Percentiles rank a stretch among this genome's conserved stretches.
phyloP scores from a whole-genome alignment of 768 basidiomycete species.

The Rubroboletus satanas region DNA sequence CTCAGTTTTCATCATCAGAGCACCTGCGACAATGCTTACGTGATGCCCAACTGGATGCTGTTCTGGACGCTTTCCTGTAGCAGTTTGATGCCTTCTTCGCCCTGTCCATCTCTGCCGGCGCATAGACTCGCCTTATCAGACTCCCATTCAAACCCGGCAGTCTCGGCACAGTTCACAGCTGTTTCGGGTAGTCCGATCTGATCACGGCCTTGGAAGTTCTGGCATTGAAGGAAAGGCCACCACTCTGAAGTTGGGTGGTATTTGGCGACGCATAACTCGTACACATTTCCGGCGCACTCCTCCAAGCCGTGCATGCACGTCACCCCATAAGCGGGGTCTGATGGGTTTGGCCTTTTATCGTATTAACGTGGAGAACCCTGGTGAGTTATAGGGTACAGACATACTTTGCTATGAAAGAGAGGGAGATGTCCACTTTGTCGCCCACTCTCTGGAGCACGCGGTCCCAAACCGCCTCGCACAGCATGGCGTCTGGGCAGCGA shows the following conservation, averaged over 20 bases:
- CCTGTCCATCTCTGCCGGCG: slow-evolving; percentile 57
- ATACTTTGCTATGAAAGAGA: slow-evolving; percentile 75
- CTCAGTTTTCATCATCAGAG: slow-evolving; percentile 6
- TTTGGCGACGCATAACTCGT: slow-evolving; percentile 78
- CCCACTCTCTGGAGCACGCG: slow-evolving; percentile 59
- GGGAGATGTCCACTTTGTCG: slow-evolving; percentile 61
- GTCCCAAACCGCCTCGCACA: slow-evolving; percentile 78
- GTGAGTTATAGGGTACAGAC: slow-evolving; percentile 25
- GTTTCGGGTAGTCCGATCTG: slow-evolving; percentile 63
- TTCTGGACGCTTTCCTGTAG: slow-evolving; percentile 54
- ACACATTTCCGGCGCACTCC: slow-evolving; percentile 87
- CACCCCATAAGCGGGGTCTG: slow-evolving; percentile 71
- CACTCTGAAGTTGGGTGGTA: slow-evolving; percentile 53
- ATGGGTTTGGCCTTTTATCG: slow-evolving; percentile 50
- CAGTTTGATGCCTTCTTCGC: slow-evolving; percentile 58
- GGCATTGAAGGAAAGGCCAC: slow-evolving; percentile 84
- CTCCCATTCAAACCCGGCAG: slow-evolving; percentile 68
- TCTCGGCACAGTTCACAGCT: slow-evolving; percentile 61
- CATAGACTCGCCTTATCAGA: slow-evolving; percentile 52
- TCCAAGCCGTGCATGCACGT: slow-evolving; percentile 73
- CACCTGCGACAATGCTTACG: slow-evolving; percentile 39
- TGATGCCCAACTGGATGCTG: slow-evolving; percentile 47
- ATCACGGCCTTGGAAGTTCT: slow-evolving; percentile 60
- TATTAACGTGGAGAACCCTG: slow-evolving; percentile 10
- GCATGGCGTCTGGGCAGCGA: slow-evolving; percentile 74